phyloP scores from a whole-genome alignment of 192 early-diverging fungal species.

The Gamsiella multidivaricata region DNA sequence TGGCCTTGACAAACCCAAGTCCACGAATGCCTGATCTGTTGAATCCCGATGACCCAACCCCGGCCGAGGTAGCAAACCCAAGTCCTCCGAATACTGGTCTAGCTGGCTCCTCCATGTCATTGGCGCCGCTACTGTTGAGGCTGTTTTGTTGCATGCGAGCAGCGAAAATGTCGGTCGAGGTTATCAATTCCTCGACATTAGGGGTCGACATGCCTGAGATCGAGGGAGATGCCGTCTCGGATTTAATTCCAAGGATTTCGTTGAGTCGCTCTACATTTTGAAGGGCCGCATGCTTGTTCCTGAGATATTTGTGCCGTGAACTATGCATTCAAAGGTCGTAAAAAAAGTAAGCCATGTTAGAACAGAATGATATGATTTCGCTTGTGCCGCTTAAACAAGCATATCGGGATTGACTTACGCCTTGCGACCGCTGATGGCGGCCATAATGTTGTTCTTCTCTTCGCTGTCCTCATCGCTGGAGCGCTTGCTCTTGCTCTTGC shows the following conservation, averaged over 20 bases:
- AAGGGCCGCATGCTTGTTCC: constrained; percentile 61
- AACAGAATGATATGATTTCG: too few relatives aligned
- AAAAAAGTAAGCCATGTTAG: too few relatives aligned
- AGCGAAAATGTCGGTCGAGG: constrained; percentile 46
- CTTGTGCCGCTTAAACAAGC: too few relatives aligned
- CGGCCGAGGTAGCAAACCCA: constrained; percentile 36
- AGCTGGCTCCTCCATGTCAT: constrained; percentile 23
- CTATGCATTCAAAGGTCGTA: too few relatives aligned
- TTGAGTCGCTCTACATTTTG: constrained; percentile 59
- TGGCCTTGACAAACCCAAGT: constrained; percentile 50
- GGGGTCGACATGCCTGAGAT: constrained; percentile 52
- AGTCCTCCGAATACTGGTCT: constrained; percentile 44
- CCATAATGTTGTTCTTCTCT: constrained; percentile 27
- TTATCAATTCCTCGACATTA: constrained; percentile 33
- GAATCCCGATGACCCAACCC: constrained; percentile 40
- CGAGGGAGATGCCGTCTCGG: constrained; percentile 39
- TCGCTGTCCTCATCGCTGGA: constrained; percentile 49
- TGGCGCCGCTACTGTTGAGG: neutral
- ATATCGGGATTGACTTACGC: too few relatives aligned
- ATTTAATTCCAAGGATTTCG: constrained; percentile 67
- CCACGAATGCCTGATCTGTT: constrained; percentile 39
- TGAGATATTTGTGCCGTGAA: constrained; percentile 60
- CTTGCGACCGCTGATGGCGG: constrained; percentile 55
- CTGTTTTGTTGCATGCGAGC: constrained; percentile 42
- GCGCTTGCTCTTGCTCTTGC: constrained; percentile 57